Evolutionary conservation across 1,284 basidiomycete species (phyloP).

Genomic region (Xerocomus minutiporus): DNA sequence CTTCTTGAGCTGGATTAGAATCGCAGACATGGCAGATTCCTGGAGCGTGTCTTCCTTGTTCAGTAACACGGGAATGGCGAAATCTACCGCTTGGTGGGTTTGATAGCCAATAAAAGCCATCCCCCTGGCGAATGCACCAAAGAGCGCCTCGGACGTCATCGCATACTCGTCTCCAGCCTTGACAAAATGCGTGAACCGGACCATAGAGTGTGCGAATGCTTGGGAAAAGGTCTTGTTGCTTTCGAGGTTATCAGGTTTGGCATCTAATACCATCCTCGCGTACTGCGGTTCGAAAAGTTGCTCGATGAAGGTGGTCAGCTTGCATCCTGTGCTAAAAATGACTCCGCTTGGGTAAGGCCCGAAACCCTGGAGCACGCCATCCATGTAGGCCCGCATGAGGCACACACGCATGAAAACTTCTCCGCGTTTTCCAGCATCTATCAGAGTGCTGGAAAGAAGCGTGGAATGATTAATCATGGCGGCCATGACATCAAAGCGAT

Average conservation of each 20-base stretch:
- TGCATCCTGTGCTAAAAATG: neutral
- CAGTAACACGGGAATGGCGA: neutral
- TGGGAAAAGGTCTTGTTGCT: neutral
- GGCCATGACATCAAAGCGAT: neutral
- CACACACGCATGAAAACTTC: neutral
- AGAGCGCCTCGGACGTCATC: neutral
- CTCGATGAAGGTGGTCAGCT: neutral
- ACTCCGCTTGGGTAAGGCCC: too few relatives aligned
- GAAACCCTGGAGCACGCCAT: too few relatives aligned
- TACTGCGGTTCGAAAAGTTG: neutral
- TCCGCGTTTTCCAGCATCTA: neutral
- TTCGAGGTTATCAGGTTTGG: neutral
- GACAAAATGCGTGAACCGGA: slow-evolving; percentile 5
- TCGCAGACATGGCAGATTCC: neutral
- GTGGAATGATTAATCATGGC: neutral
- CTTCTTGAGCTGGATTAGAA: slow-evolving; percentile 1
- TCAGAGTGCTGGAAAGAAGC: neutral
- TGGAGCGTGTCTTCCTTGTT: neutral
- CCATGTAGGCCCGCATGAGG: neutral
- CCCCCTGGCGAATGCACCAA: neutral
- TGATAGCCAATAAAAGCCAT: too few relatives aligned
- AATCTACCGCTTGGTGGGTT: neutral
- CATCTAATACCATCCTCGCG: neutral
- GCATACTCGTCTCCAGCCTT: neutral
- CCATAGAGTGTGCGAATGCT: neutral